Conservation (phyloP, 257 asterid genomes). For the Jaltomata sinuosa region DNA sequence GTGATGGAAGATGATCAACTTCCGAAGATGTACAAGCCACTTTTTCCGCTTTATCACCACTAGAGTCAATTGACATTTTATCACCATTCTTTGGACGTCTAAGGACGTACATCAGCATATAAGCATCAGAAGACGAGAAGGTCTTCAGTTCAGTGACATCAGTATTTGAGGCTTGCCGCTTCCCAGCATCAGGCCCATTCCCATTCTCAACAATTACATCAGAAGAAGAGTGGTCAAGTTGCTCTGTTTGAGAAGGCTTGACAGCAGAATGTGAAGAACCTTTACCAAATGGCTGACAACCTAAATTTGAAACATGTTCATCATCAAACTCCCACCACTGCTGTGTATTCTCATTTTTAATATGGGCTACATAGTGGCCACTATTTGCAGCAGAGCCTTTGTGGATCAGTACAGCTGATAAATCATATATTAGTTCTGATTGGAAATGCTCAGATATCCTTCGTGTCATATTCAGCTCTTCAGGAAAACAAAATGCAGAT, state of each 20-base stretch:
- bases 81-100: conserved; percentile 30
- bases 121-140: conserved; percentile 89
- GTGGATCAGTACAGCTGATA: conserved; percentile 97
- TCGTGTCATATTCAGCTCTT: conserved; percentile 58
- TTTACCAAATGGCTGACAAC: conserved; percentile 68
- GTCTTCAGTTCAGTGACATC: conserved; percentile 37
- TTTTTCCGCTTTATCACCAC: conserved; percentile 26
- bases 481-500: conserved; percentile 80
- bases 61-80: conserved; percentile 13
- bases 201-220: conserved; percentile 29
- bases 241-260: conserved; percentile 38
- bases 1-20: conserved; percentile 49
- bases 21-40: conserved; percentile 20
- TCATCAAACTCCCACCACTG: conserved; percentile 99
- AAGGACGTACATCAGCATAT: conserved; percentile 86
- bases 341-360: conserved; percentile 73
- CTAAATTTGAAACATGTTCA: conserved; percentile 77
- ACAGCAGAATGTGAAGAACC: conserved; percentile 33
- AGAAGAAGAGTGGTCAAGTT: conserved; percentile 32
- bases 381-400: conserved; percentile 94
- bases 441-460: conserved; percentile 58
- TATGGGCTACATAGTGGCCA: conserved; percentile 92
- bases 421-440: conserved; percentile 57
- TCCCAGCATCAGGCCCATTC: conserved; percentile 22
- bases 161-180: conserved; percentile 27